A percentile compares a stretch with the other conserved stretches of the same genome.
These are phyloP conservation scores for Jaapia argillacea DNA, from an alignment of 768 basidiomycete species.

Conservation along the genomic window DNA sequence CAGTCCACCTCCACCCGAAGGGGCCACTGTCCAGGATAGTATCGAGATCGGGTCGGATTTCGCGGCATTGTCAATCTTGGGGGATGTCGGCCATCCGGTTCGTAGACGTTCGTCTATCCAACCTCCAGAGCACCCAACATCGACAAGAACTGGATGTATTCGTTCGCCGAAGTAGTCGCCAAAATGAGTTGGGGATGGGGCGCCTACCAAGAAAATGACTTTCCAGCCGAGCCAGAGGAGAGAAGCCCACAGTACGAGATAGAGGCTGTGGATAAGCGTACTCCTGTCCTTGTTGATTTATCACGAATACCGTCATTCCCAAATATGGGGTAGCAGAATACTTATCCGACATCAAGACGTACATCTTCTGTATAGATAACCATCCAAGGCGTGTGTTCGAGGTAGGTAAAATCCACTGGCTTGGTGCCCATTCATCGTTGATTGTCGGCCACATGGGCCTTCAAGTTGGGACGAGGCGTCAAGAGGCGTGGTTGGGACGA, in stretches of 20 bases:
- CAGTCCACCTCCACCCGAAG: too few relatives aligned
- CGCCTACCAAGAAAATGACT: conserved; percentile 4
- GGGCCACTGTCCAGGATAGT: conserved; percentile 1
- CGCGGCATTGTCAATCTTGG: conserved; percentile 5
- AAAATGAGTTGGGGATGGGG: conserved; percentile 6
- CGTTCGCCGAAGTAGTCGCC: conserved; percentile 4
- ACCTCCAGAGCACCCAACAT: conserved; percentile 4
- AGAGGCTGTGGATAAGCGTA: neutral
- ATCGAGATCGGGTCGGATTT: conserved; percentile 3
- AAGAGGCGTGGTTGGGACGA: neutral
- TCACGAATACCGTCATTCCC: conserved; percentile 1
- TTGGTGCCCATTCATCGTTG: neutral
- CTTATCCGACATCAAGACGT: conserved; percentile 1
- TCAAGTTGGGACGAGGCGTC: too few relatives aligned
- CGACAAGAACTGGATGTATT: conserved; percentile 5
- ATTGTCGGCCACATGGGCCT: neutral
- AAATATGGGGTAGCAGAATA: conserved; percentile 1
- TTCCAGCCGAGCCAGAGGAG: conserved; percentile 2
- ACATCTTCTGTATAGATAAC: neutral
- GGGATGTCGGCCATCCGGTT: conserved; percentile 3
- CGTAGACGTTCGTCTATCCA: conserved; percentile 5
- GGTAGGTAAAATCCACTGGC: neutral
- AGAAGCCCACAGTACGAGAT: conserved; percentile 1
- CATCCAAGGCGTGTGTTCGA: conserved; percentile 1
- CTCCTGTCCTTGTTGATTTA: conserved; percentile 2